These are phyloP conservation scores for Aspergillaceae sp. DNA, from an alignment of 2,329 filamentous ascomycete genomes.

Conservation along the genomic window DNA sequence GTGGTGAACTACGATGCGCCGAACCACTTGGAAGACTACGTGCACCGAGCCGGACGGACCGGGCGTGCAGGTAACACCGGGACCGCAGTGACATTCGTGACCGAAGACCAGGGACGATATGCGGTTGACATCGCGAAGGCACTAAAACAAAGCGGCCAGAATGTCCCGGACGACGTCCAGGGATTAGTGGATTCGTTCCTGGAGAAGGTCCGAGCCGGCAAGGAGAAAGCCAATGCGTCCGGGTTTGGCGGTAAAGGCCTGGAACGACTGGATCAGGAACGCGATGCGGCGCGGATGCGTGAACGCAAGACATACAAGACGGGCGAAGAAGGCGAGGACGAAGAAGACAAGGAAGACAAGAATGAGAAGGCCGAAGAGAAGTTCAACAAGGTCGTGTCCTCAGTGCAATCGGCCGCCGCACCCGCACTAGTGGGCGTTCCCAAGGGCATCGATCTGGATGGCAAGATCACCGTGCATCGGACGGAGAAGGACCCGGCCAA, in stretches of 20 bases:
- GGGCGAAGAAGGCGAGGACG: conserved; percentile 72
- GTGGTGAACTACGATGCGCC: conserved; percentile 94
- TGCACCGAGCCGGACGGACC: conserved; percentile 87
- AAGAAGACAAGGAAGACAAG: conserved; percentile 60
- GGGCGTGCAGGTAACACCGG: conserved; percentile 91
- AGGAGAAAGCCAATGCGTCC: conserved; percentile 71
- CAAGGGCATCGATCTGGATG: conserved; percentile 54
- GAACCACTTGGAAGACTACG: conserved; percentile 93
- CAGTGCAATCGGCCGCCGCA: conserved; percentile 56
- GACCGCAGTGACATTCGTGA: conserved; percentile 89
- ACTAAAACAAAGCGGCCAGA: conserved; percentile 80
- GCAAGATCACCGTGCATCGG: conserved; percentile 64
- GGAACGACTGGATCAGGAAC: conserved; percentile 82
- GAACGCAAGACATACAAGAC: conserved; percentile 86
- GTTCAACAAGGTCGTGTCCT: conserved; percentile 52
- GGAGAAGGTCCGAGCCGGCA: conserved; percentile 86
- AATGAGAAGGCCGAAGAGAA: conserved; percentile 55
- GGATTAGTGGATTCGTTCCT: conserved; percentile 60
- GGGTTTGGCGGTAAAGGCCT: conserved; percentile 94
- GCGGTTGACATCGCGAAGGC: conserved; percentile 84
- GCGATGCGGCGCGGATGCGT: conserved; percentile 74
- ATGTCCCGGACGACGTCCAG: conserved; percentile 62
- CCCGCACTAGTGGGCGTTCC: conserved; percentile 38
- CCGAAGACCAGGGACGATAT: conserved; percentile 83
- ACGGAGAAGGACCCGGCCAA: conserved; percentile 50